These are phyloP conservation scores for Leishmania tropica DNA, from an alignment of 208 protist species.

Conservation along the genomic window DNA sequence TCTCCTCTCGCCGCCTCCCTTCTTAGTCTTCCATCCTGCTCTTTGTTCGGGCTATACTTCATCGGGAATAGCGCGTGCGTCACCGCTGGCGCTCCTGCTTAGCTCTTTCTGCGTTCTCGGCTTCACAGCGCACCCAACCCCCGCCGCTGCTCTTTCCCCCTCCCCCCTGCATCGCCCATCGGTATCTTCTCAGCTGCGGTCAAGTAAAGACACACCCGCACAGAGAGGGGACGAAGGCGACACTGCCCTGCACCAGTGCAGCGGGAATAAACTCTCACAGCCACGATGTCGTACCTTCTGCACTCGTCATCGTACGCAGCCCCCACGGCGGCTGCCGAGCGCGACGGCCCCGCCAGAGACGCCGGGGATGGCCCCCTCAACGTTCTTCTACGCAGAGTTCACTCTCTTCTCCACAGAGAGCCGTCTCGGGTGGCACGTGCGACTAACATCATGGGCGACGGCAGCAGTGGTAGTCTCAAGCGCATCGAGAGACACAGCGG, in stretches of 20 bases:
- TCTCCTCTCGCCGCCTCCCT: background rate
- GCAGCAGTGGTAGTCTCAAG: background rate
- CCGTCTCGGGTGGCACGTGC: background rate
- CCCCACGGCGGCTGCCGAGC: background rate
- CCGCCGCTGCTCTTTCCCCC: background rate
- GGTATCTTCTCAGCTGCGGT: background rate
- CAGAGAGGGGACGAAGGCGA: background rate
- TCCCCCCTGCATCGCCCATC: background rate
- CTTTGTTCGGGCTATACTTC: background rate
- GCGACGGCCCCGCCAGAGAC: background rate
- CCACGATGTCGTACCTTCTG: conserved; percentile 21
- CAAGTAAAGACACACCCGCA: background rate
- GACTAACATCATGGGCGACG: background rate
- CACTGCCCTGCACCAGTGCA: background rate
- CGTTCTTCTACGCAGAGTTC: conserved; percentile 1
- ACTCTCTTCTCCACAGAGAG: conserved; percentile 28
- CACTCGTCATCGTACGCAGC: background rate
- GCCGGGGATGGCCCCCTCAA: conserved; percentile 3
- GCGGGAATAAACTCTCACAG: background rate
- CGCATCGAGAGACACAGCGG: background rate
- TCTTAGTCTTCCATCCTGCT: background rate
- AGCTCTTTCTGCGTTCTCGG: background rate
- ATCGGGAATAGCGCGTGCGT: background rate
- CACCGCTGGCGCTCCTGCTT: background rate
- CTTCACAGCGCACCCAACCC: background rate